Evolutionary conservation across 108 stramenopile species (phyloP).

Genomic region (Fistulifera pelliculosa): DNA sequence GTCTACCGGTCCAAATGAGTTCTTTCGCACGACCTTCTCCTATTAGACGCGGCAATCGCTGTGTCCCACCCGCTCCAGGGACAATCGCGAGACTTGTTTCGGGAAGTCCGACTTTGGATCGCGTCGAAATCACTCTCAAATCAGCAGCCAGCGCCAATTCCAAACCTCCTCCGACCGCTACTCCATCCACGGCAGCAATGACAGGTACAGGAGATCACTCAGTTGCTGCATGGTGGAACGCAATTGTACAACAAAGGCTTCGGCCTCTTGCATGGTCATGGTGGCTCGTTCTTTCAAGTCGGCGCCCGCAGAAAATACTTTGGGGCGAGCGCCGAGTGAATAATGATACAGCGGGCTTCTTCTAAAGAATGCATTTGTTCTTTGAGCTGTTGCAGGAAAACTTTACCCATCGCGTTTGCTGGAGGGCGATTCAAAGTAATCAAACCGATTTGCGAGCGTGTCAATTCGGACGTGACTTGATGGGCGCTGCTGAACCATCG

Average conservation of each 20-base stretch:
- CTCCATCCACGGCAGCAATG: constrained; percentile 89
- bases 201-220: constrained; percentile 76
- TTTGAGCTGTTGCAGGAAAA: constrained; percentile 28
- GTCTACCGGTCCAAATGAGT: constrained; percentile 76
- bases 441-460: no score
- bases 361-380: constrained; percentile 12
- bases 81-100: constrained; percentile 94
- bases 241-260: constrained; percentile 51
- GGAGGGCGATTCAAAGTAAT: constrained; percentile 45
- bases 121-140: constrained; percentile 55
- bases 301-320: constrained; percentile 92
- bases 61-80: constrained; percentile 95
- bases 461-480: no score
- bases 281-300: constrained; percentile 90
- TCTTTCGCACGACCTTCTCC: constrained; percentile 62
- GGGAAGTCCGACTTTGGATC: constrained; percentile 78
- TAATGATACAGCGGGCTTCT: constrained; percentile 39
- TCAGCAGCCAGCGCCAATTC: constrained; percentile 92
- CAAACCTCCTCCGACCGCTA: constrained; percentile 89
- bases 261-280: constrained; percentile 2
- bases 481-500: no score
- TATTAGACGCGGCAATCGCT: constrained; percentile 88
- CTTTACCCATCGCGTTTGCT: constrained; percentile 45
- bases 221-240: constrained; percentile 31
- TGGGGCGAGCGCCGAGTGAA: constrained; percentile 41